Base-by-base conservation (phyloP, 192 early-diverging fungal genomes). In the Spizellomyces sp. region DNA sequence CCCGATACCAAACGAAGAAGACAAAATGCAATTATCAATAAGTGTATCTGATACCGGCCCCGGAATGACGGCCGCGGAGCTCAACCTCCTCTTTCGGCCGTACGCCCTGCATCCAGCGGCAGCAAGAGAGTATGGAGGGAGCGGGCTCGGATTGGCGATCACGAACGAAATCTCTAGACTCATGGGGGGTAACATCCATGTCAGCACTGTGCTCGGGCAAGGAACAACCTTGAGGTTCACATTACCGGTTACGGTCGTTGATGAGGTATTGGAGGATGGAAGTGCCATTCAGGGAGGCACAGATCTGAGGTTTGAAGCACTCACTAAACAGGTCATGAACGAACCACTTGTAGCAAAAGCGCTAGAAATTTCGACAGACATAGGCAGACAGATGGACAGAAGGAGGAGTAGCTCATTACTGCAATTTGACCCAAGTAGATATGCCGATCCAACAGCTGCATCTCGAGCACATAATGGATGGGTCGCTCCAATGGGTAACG, bases 111-210 rank as follows among this genome's bases (percentile, higher is more conserved):
- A 36, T 9, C 44, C 57, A 8, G 47, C 64, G 5, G 48, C 8
- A 5, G 36, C 22, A 8, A 64, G 72, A 36, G 72, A 74, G 10
- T 66, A 67, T 58, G 72, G 72, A 15, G 72, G 72, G 4, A 55
- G 48, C 64, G 72, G 72, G 5, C 72, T 74, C 4, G 72, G 72
- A 9, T 43, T 74, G 8, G 64, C 72, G 8, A 67, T 74, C 12
- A 68, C 72, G 17, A 46, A 74, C 44, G 10, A 61, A 45, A 66
- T 74, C 36, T 19, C 47, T 0, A 57, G 36, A 45, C 58, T 67
- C 6, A 74, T 74, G 72, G 72, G 72, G 5, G 72, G 72, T 9
- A 45, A 36, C 10, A 61, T 74, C 22, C 36, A 42, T 8, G 63
- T 45, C 64, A 58, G 52, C 6, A 10, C 64, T 46, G 52, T 9